Percentiles rank a stretch among this genome's conserved stretches.
Conservation (phyloP, 2,329 filamentous ascomycete genomes). For the Bisporella sp. region DNA sequence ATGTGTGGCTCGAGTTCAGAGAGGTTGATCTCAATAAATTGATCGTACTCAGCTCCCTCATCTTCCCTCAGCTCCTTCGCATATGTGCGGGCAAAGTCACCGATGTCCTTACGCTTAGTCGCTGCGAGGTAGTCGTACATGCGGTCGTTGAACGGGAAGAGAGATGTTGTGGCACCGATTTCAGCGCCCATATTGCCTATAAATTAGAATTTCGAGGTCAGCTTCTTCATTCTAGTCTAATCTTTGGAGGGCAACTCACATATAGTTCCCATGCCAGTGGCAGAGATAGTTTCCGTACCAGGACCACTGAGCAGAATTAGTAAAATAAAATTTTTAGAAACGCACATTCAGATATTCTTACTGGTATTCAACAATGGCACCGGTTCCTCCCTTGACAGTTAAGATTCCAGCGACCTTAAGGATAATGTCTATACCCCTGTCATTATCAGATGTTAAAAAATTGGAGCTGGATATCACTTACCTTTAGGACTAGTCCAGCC, state of each 20-base stretch:
- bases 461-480: conserved; percentile 35
- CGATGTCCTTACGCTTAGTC: conserved; percentile 86
- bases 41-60: conserved; percentile 87
- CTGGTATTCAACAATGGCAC: conserved; percentile 76
- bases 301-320: conserved; percentile 37
- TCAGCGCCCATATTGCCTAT: conserved; percentile 40
- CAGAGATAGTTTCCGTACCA: conserved; percentile 66
- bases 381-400: conserved; percentile 96
- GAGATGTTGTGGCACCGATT: conserved; percentile 79
- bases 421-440: conserved; percentile 66
- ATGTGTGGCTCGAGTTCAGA: conserved; percentile 93
- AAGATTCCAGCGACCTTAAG: conserved; percentile 94
- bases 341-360: too few relatives aligned
- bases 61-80: conserved; percentile 82
- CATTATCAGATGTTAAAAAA: conserved; percentile 1
- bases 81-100: conserved; percentile 81
- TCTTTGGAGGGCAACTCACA: conserved; percentile 21
- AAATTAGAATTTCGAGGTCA: not conserved
- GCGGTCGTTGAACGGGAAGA: conserved; percentile 97
- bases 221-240: too few relatives aligned
- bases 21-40: conserved; percentile 94
- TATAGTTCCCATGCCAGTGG: conserved; percentile 84
- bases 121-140: conserved; percentile 94
- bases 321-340: too few relatives aligned
- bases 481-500: conserved; percentile 94